Evolutionary conservation across 2,329 filamentous ascomycete genomes (phyloP).

Genomic region (Ophiocordyceps robertsii): DNA sequence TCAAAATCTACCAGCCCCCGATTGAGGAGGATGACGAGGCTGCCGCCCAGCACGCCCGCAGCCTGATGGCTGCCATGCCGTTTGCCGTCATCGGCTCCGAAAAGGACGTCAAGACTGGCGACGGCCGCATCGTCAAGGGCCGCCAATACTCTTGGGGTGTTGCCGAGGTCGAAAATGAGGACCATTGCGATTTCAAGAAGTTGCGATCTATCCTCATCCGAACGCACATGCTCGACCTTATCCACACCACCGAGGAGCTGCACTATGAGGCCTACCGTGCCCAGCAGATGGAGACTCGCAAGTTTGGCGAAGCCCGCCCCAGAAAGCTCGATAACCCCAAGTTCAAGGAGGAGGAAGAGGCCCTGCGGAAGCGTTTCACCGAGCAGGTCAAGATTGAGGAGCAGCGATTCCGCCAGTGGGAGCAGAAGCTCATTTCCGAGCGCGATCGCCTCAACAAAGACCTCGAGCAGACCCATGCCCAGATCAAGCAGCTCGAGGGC

Average conservation of each 20-base stretch:
- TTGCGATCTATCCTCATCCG: slow-evolving; percentile 96
- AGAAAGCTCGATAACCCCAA: slow-evolving; percentile 99
- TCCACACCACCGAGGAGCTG: slow-evolving; percentile 97
- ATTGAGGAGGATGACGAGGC: slow-evolving; percentile 97
- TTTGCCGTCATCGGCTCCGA: slow-evolving; percentile 98
- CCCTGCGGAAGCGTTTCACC: slow-evolving; percentile 95
- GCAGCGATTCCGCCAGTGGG: slow-evolving; percentile 97
- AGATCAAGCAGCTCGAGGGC: slow-evolving; percentile 79
- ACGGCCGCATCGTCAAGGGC: slow-evolving; percentile 95
- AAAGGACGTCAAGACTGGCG: slow-evolving; percentile 95
- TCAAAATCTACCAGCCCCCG: slow-evolving; percentile 98
- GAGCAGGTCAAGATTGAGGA: slow-evolving; percentile 99
- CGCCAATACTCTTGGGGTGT: slow-evolving; percentile 99
- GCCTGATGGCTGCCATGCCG: slow-evolving; percentile 92
- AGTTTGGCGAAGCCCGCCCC: slow-evolving; percentile 94
- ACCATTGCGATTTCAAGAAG: slow-evolving; percentile 99
- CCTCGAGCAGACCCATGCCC: slow-evolving; percentile 91
- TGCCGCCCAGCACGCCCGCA: slow-evolving; percentile 85
- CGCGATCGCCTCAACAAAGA: slow-evolving; percentile 99
- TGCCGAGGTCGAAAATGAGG: slow-evolving; percentile 98
- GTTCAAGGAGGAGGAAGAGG: slow-evolving; percentile 99
- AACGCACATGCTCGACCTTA: slow-evolving; percentile 98
- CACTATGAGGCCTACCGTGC: slow-evolving; percentile 99
- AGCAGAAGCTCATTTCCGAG: slow-evolving; percentile 99
- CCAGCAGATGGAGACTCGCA: slow-evolving; percentile 99